phyloP scores from a whole-genome alignment of 331 rosid species.

The Spiraea crenata region DNA sequence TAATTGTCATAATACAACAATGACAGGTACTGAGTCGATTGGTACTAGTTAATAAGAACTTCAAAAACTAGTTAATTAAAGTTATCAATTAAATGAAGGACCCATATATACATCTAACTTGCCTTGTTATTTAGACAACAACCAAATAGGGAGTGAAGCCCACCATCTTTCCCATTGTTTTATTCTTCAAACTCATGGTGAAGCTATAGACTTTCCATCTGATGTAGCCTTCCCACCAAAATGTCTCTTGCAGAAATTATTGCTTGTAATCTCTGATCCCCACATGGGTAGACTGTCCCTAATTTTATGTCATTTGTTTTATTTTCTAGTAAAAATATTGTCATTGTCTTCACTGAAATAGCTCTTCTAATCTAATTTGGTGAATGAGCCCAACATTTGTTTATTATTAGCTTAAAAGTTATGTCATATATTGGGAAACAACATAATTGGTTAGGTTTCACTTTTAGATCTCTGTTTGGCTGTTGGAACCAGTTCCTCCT shows the following conservation, averaged over 20 bases:
- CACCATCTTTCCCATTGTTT: not conserved
- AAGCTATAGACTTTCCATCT: conserved; percentile 3
- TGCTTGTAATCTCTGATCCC: too few species aligned
- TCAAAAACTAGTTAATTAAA: not conserved
- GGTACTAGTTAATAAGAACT: not conserved
- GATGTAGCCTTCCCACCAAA: conserved; percentile 7
- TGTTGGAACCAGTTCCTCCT: not conserved
- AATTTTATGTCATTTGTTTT: not conserved
- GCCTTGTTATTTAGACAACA: too few species aligned
- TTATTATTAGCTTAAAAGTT: too few species aligned
- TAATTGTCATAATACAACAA: too few species aligned
- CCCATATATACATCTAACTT: not conserved
- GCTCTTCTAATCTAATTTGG: not conserved
- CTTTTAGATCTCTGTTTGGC: not conserved
- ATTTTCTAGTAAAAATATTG: not conserved
- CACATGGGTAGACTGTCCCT: conserved; percentile 15
- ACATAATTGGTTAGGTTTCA: not conserved
- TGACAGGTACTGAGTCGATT: too few species aligned
- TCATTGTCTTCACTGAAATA: not conserved
- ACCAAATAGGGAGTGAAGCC: not conserved
- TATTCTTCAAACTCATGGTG: not conserved
- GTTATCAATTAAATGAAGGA: too few species aligned
- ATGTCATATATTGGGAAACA: not conserved
- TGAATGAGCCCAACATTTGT: too few species aligned
- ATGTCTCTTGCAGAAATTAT: not conserved